Percentiles rank a stretch among this genome's conserved stretches.
phyloP scores from a whole-genome alignment of 768 basidiomycete genomes.

The Roridomyces roridus region DNA sequence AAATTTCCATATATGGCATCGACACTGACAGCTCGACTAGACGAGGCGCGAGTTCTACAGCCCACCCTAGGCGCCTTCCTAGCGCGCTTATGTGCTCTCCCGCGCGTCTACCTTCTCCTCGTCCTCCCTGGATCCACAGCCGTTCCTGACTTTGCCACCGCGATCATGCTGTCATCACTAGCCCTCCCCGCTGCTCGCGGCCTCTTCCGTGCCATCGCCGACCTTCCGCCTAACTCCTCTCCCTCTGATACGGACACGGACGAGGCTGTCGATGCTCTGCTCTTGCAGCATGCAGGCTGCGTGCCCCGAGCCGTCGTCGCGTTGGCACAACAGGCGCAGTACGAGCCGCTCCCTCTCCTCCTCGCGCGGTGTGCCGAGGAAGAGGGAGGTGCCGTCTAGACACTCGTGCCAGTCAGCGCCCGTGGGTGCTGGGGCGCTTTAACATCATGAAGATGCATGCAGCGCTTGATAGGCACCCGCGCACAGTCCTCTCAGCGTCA shows the following conservation, averaged over 20 bases:
- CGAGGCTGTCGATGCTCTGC: background rate
- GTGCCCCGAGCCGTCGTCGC: background rate
- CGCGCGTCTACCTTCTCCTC: conserved; percentile 13
- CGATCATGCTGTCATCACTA: background rate
- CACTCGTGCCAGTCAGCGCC: too few species aligned
- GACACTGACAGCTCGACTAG: too few species aligned
- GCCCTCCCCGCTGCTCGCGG: conserved; percentile 12
- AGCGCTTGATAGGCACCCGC: too few species aligned
- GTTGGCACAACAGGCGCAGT: background rate
- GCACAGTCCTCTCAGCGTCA: too few species aligned
- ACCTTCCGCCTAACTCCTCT: conserved; percentile 7
- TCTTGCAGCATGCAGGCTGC: background rate
- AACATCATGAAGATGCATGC: too few species aligned
- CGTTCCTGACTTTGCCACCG: background rate
- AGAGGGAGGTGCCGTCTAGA: too few species aligned
- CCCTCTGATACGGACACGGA: background rate
- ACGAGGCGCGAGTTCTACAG: too few species aligned
- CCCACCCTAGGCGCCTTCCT: conserved; percentile 4
- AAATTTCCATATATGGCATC: too few species aligned
- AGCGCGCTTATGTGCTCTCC: conserved; percentile 1
- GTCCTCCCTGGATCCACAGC: background rate
- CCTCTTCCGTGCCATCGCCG: conserved; percentile 19
- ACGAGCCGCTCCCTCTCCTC: background rate
- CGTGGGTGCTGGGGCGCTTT: too few species aligned
- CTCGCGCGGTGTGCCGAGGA: background rate